A percentile compares a stretch with the other conserved stretches of the same genome.
phyloP scores from a whole-genome alignment of 2,329 filamentous ascomycete genomes.

The Sporothrix phasma region DNA sequence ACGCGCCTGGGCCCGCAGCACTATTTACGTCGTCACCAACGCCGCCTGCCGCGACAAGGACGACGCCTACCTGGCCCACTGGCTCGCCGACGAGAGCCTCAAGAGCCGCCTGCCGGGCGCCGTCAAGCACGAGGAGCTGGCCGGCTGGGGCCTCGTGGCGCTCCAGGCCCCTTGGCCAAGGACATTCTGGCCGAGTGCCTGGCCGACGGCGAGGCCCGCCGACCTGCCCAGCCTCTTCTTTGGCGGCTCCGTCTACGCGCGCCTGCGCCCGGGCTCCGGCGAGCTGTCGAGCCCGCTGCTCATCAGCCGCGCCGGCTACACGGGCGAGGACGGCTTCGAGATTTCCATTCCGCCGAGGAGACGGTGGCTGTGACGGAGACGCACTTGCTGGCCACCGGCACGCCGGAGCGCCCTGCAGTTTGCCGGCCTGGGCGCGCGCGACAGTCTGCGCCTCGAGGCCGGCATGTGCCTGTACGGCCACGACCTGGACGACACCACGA shows the following conservation, averaged over 20 bases:
- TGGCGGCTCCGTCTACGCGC: slow-evolving; percentile 59
- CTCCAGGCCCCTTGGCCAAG: slow-evolving; percentile 72
- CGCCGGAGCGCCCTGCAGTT: slow-evolving; percentile 56
- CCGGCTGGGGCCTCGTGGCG: slow-evolving; percentile 70
- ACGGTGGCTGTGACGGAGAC: slow-evolving; percentile 58
- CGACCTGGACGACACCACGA: slow-evolving; percentile 73
- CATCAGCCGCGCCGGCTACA: slow-evolving; percentile 86
- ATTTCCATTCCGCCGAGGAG: slow-evolving; percentile 67
- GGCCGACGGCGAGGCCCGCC: slow-evolving; percentile 36
- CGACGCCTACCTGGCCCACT: slow-evolving; percentile 59
- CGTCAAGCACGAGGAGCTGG: slow-evolving; percentile 39
- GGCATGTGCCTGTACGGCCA: slow-evolving; percentile 99
- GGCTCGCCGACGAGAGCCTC: slow-evolving; percentile 50
- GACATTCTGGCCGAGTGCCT: slow-evolving; percentile 59
- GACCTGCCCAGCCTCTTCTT: slow-evolving; percentile 68
- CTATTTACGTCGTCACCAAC: slow-evolving; percentile 94
- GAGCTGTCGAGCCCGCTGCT: slow-evolving; percentile 45
- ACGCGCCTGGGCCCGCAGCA: slow-evolving; percentile 62
- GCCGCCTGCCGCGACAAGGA: slow-evolving; percentile 88
- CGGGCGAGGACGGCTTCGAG: slow-evolving; percentile 96
- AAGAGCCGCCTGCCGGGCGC: slow-evolving; percentile 20
- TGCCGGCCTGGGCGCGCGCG: slow-evolving; percentile 80
- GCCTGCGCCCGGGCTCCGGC: slow-evolving; percentile 39
- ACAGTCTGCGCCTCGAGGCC: slow-evolving; percentile 86
- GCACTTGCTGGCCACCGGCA: slow-evolving; percentile 56